Base-by-base conservation (phyloP, 1,284 basidiomycete genomes). In the Leccinum pachyderme region DNA sequence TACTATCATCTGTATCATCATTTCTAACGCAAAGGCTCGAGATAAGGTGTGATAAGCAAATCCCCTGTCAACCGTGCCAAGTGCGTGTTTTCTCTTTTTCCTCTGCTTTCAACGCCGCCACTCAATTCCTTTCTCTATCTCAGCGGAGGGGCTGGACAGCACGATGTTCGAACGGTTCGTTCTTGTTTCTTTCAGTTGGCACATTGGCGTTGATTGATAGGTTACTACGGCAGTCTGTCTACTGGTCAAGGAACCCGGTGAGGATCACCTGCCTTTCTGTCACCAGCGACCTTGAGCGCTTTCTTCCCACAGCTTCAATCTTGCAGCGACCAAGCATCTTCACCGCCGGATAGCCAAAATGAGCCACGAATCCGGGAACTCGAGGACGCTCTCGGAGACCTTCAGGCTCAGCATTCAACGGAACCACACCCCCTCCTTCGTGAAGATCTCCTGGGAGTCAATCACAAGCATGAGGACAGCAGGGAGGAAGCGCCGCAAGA, bases 1-100 rank as follows among this genome's bases (percentile, higher is more conserved):
- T n/a, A n/a, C n/a, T n/a, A n/a, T n/a, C n/a, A n/a, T n/a, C n/a
- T n/a, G n/a, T n/a, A n/a, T n/a, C n/a, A n/a, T n/a, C n/a, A n/a
- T n/a, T n/a, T n/a, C n/a, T n/a, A n/a, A n/a, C n/a, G n/a, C 33
- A 15, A 59, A 87, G 87, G 71, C 78, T 84, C 70, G 88, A 86
- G 71, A 82, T 86, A 62, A 86, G 83, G 65, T 89, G 87, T 72
- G 86, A 88, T 78, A 89, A 87, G 75, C 79, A 85, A 59, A 85
- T 89, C 56, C 85, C 86, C 8, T 86, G 84, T 64, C 82, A 83
- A 63, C 84, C 83, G 7, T 87, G 84, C 66, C 82, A 83, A 74
- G 83, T 82, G 65, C 35, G 72, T 25, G 39, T 41, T 45, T 25
- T 45, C 44, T 45, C n/a, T 41, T 41, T 12, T 22, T 18, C 22